Base-by-base conservation (phyloP, 352 stramenopile genomes). In the Phytophthora boehmeriae region DNA sequence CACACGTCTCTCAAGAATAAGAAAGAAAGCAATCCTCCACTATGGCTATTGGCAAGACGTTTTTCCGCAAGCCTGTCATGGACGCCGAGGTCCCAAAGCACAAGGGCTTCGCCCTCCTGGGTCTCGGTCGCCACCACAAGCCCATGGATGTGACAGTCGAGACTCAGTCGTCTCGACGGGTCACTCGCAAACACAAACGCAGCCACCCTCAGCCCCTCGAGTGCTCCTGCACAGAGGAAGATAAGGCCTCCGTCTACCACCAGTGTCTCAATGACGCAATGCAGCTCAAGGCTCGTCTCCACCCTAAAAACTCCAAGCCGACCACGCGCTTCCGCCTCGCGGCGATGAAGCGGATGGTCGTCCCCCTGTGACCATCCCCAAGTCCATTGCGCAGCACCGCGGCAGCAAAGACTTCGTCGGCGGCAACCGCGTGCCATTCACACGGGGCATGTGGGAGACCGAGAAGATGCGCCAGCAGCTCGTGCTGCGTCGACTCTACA, bases 381-480 rank as follows among this genome's bases (percentile, higher is more conserved):
- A 75, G 63, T 66, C 59, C 9, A 74, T 90, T 17, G 72, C 75
- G 27, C 64, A 73, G 32, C 67, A 72, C 43, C 54, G 53, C 34
- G 72, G 76, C 30, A 65, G 69, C 27, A 68, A 71, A 25, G 75
- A 79, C 14, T 51, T 83, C 22, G 80, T 90, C 27, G 71, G 62
- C 25, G 80, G 80, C 45, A 77, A 83, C 56, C 83, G 79, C 38
- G 76, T 90, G 59, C 78, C 80, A 14, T 85, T 83, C 65, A 86
- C 77, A 22, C 74, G 76, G 27, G 56, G 79, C 57, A 90, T 89
- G 80, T 89, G 77, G 77, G 73, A 88, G 63, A 88, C 83, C 41
- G 64, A 75, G 46, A 89, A 89, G 71, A 77, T 72, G 63, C 63
- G 63, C 14, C 58, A 72, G 36, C 63, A 67, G 22, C 63, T 71